These are phyloP conservation scores for Arthrobotrys sphaeroides DNA, from an alignment of 2,329 filamentous ascomycete genomes.

Conservation along the genomic window DNA sequence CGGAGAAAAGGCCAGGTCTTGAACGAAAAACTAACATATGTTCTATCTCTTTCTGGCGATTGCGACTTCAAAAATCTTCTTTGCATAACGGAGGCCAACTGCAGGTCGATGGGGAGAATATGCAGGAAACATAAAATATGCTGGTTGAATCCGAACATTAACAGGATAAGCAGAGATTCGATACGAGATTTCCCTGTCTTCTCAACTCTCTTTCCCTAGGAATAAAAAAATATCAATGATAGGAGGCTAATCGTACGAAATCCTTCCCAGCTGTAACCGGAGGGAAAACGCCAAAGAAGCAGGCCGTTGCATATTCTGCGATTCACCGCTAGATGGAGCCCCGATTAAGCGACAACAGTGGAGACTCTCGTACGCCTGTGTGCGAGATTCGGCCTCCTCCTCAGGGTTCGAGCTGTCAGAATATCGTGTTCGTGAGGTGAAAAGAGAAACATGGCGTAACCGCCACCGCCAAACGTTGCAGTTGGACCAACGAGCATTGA, in stretches of 20 bases:
- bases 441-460: conserved; percentile 53
- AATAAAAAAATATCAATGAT: not conserved
- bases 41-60: conserved; percentile 32
- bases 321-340: not conserved
- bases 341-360: conserved; percentile 1
- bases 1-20: conserved; percentile 16
- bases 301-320: conserved; percentile 36
- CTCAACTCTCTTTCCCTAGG: not conserved
- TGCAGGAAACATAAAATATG: conserved; percentile 11
- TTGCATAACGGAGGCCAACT: conserved; percentile 42
- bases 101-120: conserved; percentile 11
- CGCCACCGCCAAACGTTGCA: conserved; percentile 53
- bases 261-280: conserved; percentile 25
- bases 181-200: conserved; percentile 1
- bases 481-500: conserved; percentile 48
- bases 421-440: conserved; percentile 51
- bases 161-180: not conserved
- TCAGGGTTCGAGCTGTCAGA: conserved; percentile 41
- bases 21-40: conserved; percentile 8
- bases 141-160: conserved; percentile 12
- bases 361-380: conserved; percentile 3
- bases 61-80: conserved; percentile 48
- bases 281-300: conserved; percentile 50
- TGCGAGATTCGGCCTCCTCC: not conserved
- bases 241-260: conserved; percentile 25